Percentiles rank a stretch among this genome's conserved stretches.
phyloP scores from a whole-genome alignment of 23 red algal species.

The Gracilaria domingensis region DNA sequence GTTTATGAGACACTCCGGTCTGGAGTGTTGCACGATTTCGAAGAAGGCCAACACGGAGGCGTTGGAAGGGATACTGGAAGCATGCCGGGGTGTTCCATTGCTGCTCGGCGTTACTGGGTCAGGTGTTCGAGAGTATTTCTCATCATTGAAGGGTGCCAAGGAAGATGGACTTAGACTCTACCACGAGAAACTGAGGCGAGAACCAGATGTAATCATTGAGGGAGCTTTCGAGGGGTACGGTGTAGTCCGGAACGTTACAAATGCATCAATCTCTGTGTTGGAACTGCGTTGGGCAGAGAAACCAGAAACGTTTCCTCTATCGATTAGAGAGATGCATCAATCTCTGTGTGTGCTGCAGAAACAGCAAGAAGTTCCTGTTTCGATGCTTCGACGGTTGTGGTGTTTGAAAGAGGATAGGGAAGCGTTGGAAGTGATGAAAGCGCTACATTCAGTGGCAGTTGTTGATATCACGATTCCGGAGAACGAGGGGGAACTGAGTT shows the following conservation, averaged over 20 bases:
- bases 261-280: neutral
- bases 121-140: neutral
- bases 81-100: neutral
- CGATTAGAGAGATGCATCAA: constrained; percentile 1
- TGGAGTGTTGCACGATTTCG: neutral
- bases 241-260: too few species aligned
- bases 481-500: neutral
- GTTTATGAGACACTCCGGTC: neutral
- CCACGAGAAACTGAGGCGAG: neutral
- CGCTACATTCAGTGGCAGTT: neutral
- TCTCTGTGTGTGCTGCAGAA: neutral
- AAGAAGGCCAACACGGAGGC: neutral
- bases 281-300: neutral
- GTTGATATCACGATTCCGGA: neutral
- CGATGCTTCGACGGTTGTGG: constrained; percentile 4
- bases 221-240: too few species aligned
- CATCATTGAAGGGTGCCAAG: neutral
- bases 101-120: neutral
- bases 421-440: neutral
- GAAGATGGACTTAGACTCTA: neutral
- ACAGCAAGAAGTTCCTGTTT: neutral
- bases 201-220: too few species aligned
- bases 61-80: neutral
- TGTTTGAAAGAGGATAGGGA: neutral
- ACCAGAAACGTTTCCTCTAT: neutral